These are phyloP conservation scores for Elaeis guineensis DNA, from an alignment of 176 grass and related monocot genomes.

Conservation along the genomic window DNA sequence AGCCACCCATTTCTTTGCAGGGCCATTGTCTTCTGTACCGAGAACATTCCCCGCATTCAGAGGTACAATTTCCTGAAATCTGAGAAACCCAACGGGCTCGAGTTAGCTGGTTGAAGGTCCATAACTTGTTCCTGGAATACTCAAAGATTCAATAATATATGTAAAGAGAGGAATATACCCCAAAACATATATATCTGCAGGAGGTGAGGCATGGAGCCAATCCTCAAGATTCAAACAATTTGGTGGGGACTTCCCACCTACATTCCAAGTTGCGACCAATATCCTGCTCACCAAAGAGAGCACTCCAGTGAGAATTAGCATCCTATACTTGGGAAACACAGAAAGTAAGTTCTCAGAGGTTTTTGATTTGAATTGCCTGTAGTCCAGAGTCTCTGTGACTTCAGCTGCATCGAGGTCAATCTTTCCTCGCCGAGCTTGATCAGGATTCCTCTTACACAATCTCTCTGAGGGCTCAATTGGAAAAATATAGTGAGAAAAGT, in stretches of 20 bases:
- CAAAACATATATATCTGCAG: conserved; percentile 88
- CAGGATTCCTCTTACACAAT: conserved; percentile 45
- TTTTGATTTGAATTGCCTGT: conserved; percentile 35
- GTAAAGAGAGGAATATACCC: conserved; percentile 35
- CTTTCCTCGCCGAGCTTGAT: conserved; percentile 57
- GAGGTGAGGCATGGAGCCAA: conserved; percentile 92
- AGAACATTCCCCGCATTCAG: conserved; percentile 94
- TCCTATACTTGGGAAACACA: background rate
- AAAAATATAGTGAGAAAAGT: conserved; percentile 3
- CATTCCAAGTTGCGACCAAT: conserved; percentile 98
- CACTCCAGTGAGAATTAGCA: background rate
- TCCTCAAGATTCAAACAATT: conserved; percentile 84
- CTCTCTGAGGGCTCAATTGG: conserved; percentile 34
- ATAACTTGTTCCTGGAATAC: too few species aligned
- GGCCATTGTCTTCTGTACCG: conserved; percentile 94
- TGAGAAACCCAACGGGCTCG: conserved; percentile 10
- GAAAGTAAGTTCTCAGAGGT: too few species aligned
- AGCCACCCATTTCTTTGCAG: conserved; percentile 88
- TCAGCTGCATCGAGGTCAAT: conserved; percentile 83
- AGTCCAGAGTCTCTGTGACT: conserved; percentile 80
- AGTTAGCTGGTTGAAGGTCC: background rate
- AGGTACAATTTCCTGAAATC: conserved; percentile 98
- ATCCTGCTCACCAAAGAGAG: conserved; percentile 51
- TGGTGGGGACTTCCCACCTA: conserved; percentile 76
- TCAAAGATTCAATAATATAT: background rate